Base-by-base conservation (phyloP, 2,329 filamentous ascomycete genomes). In the Sporothrix variecibatus region DNA sequence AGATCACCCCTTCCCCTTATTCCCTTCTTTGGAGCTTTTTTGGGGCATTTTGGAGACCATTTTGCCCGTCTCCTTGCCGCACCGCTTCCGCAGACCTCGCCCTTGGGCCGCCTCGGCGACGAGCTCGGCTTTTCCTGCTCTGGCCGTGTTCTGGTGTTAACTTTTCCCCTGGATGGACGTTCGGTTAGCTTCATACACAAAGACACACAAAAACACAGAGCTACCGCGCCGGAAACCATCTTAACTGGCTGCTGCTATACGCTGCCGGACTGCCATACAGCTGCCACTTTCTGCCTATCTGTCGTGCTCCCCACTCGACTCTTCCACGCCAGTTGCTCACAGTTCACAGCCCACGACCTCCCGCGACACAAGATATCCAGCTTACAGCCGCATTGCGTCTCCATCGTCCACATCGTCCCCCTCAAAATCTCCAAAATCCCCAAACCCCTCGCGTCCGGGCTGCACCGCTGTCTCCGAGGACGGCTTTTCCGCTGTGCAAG, bases 1-100 rank as follows among this genome's bases (percentile, higher is more conserved):
- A 51, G 62, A 67, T 46, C n/a, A 65, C 38, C 26, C 17, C 23
- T 53, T n/a, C 46, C 70, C 68, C 20, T 67, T 28, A 6, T 26
- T 38, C 58, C n/a, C 60, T 56, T 26, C 20, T 46, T n/a, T 69
- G 20, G 23, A 40, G 15, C 46, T 15, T 51, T 56, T 51, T 15
- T 38, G 26, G 26, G 9, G 26, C 28, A 1, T 31, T 28, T 51
- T 34, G 26, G 9, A 26, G 51, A 7, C 51, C n/a, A 3, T 69
- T 69, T 74, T 69, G 34, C 17, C 46, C 58, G 3, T 53, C n/a
- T 1, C 69, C 62, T 72, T 70, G 43, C 71, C 71, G 56, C 58
- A 9, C 60, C 69, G 60, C 69, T 31, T 58, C 56, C 68, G 68
- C 69, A 68, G 49, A 20, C 7, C 26, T 51, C 58, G 53, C 23